A percentile compares a stretch with the other conserved stretches of the same genome.
These are phyloP conservation scores for Ogataea chonburiensis DNA, from an alignment of 805 yeast genomes.

Conservation along the genomic window DNA sequence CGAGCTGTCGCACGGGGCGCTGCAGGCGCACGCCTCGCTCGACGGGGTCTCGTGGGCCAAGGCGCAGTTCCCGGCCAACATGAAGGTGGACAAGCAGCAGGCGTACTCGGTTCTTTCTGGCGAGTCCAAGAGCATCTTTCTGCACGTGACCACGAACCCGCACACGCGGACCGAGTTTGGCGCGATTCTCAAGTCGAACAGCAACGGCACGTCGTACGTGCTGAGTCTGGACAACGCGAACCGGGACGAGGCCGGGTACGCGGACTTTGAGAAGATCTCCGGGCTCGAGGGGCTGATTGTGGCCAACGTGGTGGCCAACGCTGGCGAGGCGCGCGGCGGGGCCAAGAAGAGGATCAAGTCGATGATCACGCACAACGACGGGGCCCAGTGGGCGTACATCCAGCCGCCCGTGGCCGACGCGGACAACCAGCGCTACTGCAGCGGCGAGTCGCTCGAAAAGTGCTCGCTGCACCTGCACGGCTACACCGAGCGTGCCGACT, in stretches of 20 bases:
- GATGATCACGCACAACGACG: slow-evolving; percentile 80
- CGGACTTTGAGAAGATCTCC: slow-evolving; percentile 80
- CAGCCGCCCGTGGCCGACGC: slow-evolving; percentile 67
- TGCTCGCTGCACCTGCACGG: slow-evolving; percentile 88
- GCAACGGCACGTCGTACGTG: slow-evolving; percentile 83
- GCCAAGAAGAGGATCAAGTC: slow-evolving; percentile 60
- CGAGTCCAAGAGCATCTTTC: slow-evolving; percentile 61
- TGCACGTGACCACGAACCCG: slow-evolving; percentile 72
- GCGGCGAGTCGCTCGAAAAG: slow-evolving; percentile 44
- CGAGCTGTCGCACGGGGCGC: slow-evolving; percentile 43
- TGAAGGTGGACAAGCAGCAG: slow-evolving; percentile 55
- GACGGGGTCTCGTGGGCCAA: slow-evolving; percentile 74
- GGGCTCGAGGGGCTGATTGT: slow-evolving; percentile 85
- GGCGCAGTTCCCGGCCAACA: slow-evolving; percentile 69
- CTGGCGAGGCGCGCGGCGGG: slow-evolving; percentile 43
- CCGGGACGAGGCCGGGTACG: slow-evolving; percentile 68
- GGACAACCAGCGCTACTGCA: slow-evolving; percentile 59
- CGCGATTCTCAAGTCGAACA: slow-evolving; percentile 75
- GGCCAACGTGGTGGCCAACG: slow-evolving; percentile 64
- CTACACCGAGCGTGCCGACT: slow-evolving; percentile 76
- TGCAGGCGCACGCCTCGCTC: slow-evolving; percentile 66
- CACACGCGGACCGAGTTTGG: slow-evolving; percentile 64
- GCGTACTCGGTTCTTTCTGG: slow-evolving; percentile 79
- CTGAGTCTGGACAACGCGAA: slow-evolving; percentile 66
- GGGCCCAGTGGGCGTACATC: slow-evolving; percentile 75